Evolutionary conservation across 768 basidiomycete genomes (phyloP).

Genomic region (Auricularia cornea): DNA sequence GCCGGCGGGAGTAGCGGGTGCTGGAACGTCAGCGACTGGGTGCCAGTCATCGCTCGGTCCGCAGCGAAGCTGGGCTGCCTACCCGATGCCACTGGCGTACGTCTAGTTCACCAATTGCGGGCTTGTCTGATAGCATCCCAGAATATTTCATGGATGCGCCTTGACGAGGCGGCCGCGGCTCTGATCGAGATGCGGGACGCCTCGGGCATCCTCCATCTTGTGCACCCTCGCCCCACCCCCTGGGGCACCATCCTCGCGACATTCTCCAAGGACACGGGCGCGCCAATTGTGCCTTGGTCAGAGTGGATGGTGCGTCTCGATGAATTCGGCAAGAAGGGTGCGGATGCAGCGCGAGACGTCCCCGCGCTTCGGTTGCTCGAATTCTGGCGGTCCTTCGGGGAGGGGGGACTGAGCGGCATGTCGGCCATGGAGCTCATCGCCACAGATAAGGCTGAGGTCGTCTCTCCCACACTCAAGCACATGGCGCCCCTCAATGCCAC

Average conservation of each 20-base stretch:
- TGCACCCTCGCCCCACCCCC: conserved; percentile 15
- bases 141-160: conserved; percentile 19
- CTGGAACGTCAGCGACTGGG: conserved; percentile 37
- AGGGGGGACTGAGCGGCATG: not conserved
- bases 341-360: not conserved
- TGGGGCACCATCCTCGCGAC: conserved; percentile 13
- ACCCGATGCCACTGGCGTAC: conserved; percentile 25
- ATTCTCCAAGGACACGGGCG: conserved; percentile 11
- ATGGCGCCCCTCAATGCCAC: not conserved
- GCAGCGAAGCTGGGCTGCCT: conserved; percentile 24
- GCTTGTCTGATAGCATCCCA: not conserved
- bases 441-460: not conserved
- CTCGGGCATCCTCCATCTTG: conserved; percentile 12
- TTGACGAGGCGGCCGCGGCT: conserved; percentile 16
- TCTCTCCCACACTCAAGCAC: not conserved
- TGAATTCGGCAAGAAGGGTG: not conserved
- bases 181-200: conserved; percentile 19
- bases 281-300: conserved; percentile 16
- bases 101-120: no score
- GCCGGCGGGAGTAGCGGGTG: conserved; percentile 27
- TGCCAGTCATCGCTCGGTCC: conserved; percentile 33
- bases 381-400: conserved; percentile 11
- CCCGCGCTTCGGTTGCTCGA: conserved; percentile 21
- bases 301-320: conserved; percentile 17
- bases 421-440: not conserved